Evolutionary conservation across 2,329 filamentous ascomycete genomes (phyloP).

Genomic region (Aspergillus piperis): DNA sequence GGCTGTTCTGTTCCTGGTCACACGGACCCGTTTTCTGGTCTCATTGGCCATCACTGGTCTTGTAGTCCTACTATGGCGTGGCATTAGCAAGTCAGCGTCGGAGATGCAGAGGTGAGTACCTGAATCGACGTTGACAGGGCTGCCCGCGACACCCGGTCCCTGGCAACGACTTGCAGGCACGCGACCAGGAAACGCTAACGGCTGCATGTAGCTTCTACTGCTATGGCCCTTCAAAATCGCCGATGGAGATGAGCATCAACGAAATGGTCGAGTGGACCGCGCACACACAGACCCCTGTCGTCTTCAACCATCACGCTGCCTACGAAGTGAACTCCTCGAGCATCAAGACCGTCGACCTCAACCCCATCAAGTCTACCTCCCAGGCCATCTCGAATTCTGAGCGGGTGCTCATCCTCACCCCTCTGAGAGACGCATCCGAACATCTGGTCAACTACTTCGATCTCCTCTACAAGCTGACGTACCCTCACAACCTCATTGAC

Average conservation of each 20-base stretch:
- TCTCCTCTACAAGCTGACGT: conserved; percentile 82
- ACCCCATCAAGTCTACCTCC: conserved; percentile 76
- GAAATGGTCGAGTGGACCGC: conserved; percentile 87
- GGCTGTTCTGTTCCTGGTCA: conserved; percentile 69
- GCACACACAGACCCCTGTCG: conserved; percentile 86
- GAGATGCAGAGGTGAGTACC: conserved; percentile 83
- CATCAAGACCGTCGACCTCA: conserved; percentile 81
- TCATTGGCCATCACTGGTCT: conserved; percentile 69
- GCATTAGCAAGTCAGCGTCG: conserved; percentile 74
- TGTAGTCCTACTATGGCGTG: conserved; percentile 83
- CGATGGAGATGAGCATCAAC: conserved; percentile 90
- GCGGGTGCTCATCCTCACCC: conserved; percentile 86
- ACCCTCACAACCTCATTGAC: conserved; percentile 94
- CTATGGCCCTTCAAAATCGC: conserved; percentile 92
- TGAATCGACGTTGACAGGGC: not conserved
- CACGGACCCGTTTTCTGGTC: conserved; percentile 75
- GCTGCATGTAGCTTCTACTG: conserved; percentile 77
- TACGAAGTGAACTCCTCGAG: conserved; percentile 78
- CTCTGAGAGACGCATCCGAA: conserved; percentile 81
- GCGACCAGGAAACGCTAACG: conserved; percentile 18
- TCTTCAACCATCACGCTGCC: conserved; percentile 93
- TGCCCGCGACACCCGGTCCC: conserved; percentile 5
- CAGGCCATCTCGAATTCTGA: conserved; percentile 80
- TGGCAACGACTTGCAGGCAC: not conserved
- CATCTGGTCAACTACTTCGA: conserved; percentile 92